A percentile compares a stretch with the other conserved stretches of the same genome.
These are phyloP conservation scores for Thraustotheca clavata DNA, from an alignment of 352 stramenopile species.

Conservation along the genomic window DNA sequence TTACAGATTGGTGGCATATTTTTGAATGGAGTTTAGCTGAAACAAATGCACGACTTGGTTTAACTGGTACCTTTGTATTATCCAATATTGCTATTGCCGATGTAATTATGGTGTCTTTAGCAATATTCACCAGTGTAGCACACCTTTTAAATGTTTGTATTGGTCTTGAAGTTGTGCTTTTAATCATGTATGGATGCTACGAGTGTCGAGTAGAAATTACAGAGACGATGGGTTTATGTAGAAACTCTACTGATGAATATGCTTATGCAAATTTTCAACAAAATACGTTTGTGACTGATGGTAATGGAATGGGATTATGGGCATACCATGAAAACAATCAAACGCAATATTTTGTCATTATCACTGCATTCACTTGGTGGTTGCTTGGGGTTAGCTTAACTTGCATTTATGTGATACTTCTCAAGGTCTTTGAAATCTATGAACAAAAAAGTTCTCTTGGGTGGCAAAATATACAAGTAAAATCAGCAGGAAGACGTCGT, in stretches of 20 bases:
- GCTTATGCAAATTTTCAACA: conserved; percentile 2
- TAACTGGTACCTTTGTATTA: neutral
- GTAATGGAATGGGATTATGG: neutral
- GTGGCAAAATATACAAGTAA: too few species aligned
- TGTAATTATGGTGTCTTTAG: neutral
- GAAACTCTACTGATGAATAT: neutral
- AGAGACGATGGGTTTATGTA: neutral
- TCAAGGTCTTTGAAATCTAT: neutral
- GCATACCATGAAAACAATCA: neutral
- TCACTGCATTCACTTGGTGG: neutral
- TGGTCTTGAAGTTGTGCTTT: neutral
- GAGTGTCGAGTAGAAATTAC: neutral
- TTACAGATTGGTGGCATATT: conserved; percentile 10
- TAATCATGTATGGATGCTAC: neutral
- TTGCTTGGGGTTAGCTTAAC: neutral
- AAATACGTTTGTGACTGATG: neutral
- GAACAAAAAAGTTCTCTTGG: too few species aligned
- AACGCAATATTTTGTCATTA: neutral
- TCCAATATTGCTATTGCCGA: neutral
- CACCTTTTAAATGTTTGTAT: neutral
- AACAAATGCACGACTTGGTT: neutral
- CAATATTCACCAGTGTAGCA: neutral
- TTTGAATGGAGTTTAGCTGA: conserved; percentile 1
- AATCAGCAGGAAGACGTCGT: too few species aligned
- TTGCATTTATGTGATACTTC: neutral